Base-by-base conservation (phyloP, 2,329 filamentous ascomycete species). In the Pseudopithomyces chartarum region DNA sequence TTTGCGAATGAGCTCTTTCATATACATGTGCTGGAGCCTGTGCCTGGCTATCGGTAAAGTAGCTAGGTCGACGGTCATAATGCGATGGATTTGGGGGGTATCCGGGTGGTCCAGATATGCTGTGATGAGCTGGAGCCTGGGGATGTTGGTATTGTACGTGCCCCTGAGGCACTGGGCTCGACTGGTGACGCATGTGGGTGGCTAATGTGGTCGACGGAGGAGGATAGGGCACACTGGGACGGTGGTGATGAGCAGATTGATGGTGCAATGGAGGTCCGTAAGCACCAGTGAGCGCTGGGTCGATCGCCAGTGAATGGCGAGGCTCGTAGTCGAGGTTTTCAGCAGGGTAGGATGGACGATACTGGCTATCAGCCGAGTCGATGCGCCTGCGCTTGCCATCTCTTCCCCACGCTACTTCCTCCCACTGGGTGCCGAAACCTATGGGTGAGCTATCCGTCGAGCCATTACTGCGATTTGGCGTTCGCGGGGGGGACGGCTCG, bases 401-500 rank as follows among this genome's bases (percentile, higher is more conserved):
- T 17, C 65, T 60, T 36, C 44, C 44, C 70, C 70, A 73, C 6
- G 65, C 45, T 20, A 70, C 58, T 6, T 74, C 70, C 8, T 71
- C 70, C 49, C 73, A 74, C 2, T 66, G 64, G 12, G 67, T 64
- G 32, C 32, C 26, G 22, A 34, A 32, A n/a, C 57, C 56, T 34
- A 60, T 59, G 1, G 71, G 71, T 15, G 71, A 74, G 53, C 62
- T 67, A n/a, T 67, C 65, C 15, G 58, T 59, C 15, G 69, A 72
- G 11, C 53, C 63, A 47, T 69, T 62, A 19, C 62, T 65, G 33
- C 67, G 65, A 15, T 67, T 65, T 10, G 72, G 72, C 39, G 72
- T 74, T n/a, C 61, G 62, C 19, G 72, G 72, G 15, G 72, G 72
- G 26, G 72, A 73, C 6, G 66, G 66, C 50, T 70, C 70, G n/a